Evolutionary conservation across 768 basidiomycete genomes (phyloP), one percentile per base, ranked within the genome.

Genomic region (Pleurotus salmoneostramineus): DNA sequence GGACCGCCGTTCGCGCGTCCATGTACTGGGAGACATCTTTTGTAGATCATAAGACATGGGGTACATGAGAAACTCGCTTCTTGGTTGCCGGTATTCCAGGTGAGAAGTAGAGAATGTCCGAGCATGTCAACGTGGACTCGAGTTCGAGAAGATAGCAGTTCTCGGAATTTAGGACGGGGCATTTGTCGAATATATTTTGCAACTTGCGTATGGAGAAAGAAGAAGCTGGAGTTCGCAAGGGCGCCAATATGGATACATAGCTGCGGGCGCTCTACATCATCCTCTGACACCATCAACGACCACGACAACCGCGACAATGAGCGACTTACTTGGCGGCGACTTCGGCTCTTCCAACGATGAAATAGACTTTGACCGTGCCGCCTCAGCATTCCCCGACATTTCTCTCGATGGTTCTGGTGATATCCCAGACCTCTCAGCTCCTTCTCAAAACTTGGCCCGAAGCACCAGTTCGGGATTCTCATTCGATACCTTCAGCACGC

Each of bases 341-440:
- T 69, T 71, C 51, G 61, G 62, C 10, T 67, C 68, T 36, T 66
- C 67, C 8, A 62, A 63, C 54, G 84, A 82, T 66, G 84, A 88
- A 27, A 85, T 92, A 65, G 91, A 93, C 75, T 88, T 90, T 66
- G 90, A 92, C 69, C 78, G 77, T 50, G 89, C 89, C n/a, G 87
- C 87, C 33, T 84, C 88, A 58, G 87, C 87, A 11, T 94, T 93
- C 71, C 92, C 92, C 35, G 92, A 92, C 66, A 91, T 94, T 62
- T 85, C 86, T 17, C 77, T 91, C 50, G 90, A 91, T 60, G 88
- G 83, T 37, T 72, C 74, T 15, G 77, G 75, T 61, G 86, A 87
- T 66, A 65, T 89, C 27, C 77, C 83, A 45, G 51, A 69, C 15
- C 63, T 72, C 47, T 67, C 79, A 12, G 65, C 77, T 14, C 64